These are phyloP conservation scores for Maudiozyma barnettii DNA, from an alignment of 805 yeast genomes.

Conservation along the genomic window DNA sequence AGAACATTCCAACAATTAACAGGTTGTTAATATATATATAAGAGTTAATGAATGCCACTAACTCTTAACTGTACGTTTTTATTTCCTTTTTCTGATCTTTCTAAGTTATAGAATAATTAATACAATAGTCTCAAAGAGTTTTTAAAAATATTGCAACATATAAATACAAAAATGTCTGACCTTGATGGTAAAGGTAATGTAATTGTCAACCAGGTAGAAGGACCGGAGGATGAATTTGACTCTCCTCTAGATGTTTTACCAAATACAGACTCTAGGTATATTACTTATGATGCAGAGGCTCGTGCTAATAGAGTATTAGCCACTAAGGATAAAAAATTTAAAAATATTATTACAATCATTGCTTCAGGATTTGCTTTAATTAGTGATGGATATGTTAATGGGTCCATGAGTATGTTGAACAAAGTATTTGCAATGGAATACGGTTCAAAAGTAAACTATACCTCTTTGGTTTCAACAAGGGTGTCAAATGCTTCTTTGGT, in stretches of 20 bases:
- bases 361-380: slow-evolving; percentile 5
- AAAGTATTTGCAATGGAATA: slow-evolving; percentile 3
- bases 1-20: too few species aligned
- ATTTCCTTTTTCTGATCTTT: too few species aligned
- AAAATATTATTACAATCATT: slow-evolving; percentile 3
- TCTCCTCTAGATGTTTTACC: background rate
- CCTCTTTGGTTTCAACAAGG: slow-evolving; percentile 3
- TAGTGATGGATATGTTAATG: slow-evolving; percentile 5
- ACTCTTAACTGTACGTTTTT: too few species aligned
- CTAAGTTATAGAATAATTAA: background rate
- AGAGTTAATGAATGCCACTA: too few species aligned
- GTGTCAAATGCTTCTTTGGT: slow-evolving; percentile 5
- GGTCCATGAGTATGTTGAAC: slow-evolving; percentile 5
- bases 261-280: background rate
- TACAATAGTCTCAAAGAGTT: background rate
- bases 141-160: background rate
- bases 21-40: too few species aligned
- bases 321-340: background rate
- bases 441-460: slow-evolving; percentile 1
- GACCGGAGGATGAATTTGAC: background rate
- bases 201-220: background rate
- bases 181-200: background rate
- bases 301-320: background rate
- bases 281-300: slow-evolving; percentile 1
- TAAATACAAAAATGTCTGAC: background rate